These are phyloP conservation scores for Macroventuria anomochaeta DNA, from an alignment of 2,329 filamentous ascomycete species.

Conservation along the genomic window DNA sequence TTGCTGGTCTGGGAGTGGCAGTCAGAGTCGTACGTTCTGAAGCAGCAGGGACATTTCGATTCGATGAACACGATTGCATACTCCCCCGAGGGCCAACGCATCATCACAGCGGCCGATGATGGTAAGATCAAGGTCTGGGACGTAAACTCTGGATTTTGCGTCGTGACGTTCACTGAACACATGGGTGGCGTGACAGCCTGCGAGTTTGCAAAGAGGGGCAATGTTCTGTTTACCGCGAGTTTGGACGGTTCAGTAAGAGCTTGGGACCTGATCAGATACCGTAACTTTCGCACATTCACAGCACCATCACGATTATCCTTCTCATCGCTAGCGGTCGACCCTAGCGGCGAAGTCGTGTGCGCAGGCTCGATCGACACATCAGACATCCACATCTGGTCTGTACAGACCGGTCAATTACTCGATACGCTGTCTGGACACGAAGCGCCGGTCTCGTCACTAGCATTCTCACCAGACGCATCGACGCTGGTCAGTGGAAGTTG, in stretches of 20 bases:
- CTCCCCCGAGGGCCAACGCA: conserved; percentile 89
- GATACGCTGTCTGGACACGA: conserved; percentile 92
- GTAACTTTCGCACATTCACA: conserved; percentile 97
- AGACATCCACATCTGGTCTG: conserved; percentile 97
- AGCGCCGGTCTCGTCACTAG: conserved; percentile 85
- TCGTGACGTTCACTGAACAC: conserved; percentile 98
- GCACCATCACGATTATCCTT: conserved; percentile 91
- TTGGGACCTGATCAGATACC: conserved; percentile 94
- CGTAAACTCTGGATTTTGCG: conserved; percentile 92
- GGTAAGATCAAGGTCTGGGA: conserved; percentile 99
- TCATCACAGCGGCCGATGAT: conserved; percentile 93
- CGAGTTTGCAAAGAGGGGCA: conserved; percentile 93
- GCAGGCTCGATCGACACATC: conserved; percentile 96
- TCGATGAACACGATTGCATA: conserved; percentile 93
- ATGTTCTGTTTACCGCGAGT: conserved; percentile 93
- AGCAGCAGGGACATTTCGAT: conserved; percentile 97
- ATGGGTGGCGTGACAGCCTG: conserved; percentile 92
- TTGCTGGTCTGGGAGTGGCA: conserved; percentile 99
- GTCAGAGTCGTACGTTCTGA: conserved; percentile 97
- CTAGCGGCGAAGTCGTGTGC: conserved; percentile 93
- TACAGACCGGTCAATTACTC: conserved; percentile 93
- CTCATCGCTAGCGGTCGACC: conserved; percentile 93
- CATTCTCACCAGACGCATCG: conserved; percentile 86
- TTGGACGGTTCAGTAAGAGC: conserved; percentile 92
- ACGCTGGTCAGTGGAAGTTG: conserved; percentile 90